Conservation (phyloP, 306 rosid species). For the Prunus dulcis region DNA sequence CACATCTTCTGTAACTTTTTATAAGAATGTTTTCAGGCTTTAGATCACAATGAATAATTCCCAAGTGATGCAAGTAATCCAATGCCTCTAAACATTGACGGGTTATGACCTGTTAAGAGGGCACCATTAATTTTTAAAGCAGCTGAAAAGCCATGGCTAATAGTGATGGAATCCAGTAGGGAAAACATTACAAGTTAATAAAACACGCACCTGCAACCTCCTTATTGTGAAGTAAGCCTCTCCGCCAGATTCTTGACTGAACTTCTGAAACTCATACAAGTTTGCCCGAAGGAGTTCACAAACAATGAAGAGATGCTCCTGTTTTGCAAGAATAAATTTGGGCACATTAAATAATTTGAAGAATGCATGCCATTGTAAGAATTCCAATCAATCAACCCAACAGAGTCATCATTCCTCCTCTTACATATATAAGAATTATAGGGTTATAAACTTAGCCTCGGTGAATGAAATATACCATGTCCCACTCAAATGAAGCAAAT, state of each 20-base stretch:
- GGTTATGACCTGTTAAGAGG: slow-evolving; percentile 59
- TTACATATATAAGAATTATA: not conserved
- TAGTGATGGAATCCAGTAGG: not conserved
- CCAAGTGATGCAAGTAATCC: slow-evolving; percentile 82
- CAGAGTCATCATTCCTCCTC: not conserved
- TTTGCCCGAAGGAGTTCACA: slow-evolving; percentile 93
- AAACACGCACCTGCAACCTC: slow-evolving; percentile 81
- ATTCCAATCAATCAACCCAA: slow-evolving; percentile 8
- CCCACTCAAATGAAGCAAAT: not conserved
- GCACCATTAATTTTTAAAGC: slow-evolving; percentile 13
- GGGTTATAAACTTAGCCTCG: not conserved
- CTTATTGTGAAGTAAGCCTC: slow-evolving; percentile 75
- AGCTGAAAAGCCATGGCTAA: slow-evolving; percentile 7
- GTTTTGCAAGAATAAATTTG: slow-evolving; percentile 1
- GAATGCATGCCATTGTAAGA: slow-evolving; percentile 6
- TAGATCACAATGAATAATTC: slow-evolving; percentile 92
- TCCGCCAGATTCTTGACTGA: slow-evolving; percentile 88
- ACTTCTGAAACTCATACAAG: slow-evolving; percentile 90
- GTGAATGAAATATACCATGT: not conserved
- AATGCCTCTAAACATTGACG: slow-evolving; percentile 92
- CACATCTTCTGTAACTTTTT: slow-evolving; percentile 80
- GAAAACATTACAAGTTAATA: slow-evolving; percentile 14
- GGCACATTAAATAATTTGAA: not conserved
- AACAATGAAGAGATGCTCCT: slow-evolving; percentile 97
- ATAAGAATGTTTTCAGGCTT: slow-evolving; percentile 95